phyloP scores from a whole-genome alignment of 495 filamentous ascomycete species.

The Pseudevernia furfuracea region DNA sequence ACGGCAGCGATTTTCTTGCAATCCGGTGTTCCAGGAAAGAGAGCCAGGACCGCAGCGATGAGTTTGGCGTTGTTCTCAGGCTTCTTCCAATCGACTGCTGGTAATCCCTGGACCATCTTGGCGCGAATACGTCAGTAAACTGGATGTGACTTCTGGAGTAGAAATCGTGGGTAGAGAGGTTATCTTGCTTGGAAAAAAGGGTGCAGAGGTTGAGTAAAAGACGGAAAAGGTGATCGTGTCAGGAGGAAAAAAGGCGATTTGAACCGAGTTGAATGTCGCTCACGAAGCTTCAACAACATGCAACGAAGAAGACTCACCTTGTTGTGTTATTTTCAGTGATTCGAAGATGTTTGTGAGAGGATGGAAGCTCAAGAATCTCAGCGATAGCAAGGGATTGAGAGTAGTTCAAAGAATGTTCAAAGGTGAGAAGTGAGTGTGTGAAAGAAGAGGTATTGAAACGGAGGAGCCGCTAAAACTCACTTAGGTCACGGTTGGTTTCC shows the following conservation, averaged over 20 bases:
- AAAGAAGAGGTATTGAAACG: not conserved
- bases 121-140: not conserved
- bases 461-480: not conserved
- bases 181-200: not conserved
- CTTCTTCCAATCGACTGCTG: conserved; percentile 15
- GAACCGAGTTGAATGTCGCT: not conserved
- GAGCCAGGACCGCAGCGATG: not conserved
- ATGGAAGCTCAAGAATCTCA: not conserved
- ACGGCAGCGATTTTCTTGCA: conserved; percentile 2
- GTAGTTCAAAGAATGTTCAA: not conserved
- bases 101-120: conserved; percentile 14
- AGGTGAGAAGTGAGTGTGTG: not conserved
- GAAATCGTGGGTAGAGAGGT: not conserved
- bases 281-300: not conserved
- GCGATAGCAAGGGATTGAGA: not conserved
- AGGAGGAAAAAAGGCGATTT: not conserved
- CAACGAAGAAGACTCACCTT: not conserved
- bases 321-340: not conserved
- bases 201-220: not conserved
- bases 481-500: not conserved
- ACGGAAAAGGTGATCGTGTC: not conserved
- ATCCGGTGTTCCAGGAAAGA: not conserved
- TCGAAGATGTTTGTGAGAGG: not conserved
- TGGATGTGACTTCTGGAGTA: not conserved
- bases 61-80: conserved; percentile 18